Evolutionary conservation across 495 filamentous ascomycete species (phyloP), one percentile per base, ranked within the genome.

Genomic region (Xanthoparmelia taractica): DNA sequence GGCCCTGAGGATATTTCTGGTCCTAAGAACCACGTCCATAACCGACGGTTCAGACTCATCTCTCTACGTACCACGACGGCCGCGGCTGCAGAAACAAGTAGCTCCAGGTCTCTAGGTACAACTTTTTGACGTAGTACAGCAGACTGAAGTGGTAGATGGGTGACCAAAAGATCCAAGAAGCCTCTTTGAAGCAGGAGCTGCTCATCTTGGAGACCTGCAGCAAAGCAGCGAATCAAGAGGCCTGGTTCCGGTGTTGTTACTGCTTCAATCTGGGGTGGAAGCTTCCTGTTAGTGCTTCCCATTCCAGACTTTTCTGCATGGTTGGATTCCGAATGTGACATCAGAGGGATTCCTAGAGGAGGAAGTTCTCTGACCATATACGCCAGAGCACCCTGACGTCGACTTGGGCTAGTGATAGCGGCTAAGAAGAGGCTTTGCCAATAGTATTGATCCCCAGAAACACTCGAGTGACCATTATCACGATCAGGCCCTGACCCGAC

Each of bases 341-440:
- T 41, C 0, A 11, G 23, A 13, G 29, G 12, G 33, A 73, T 69
- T 10, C 78, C 89, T 34, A 97, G 76, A 65, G 81, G 88, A 17
- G 94, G 94, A 17, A 99, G 79, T 67, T 84, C 85, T 60, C 91
- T 87, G 33, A 82, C 77, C 52, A 99, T 76, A 73, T 90, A 97
- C 33, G 93, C 89, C 61, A 99, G 76, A 27, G 91, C 90, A 33
- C 94, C 94, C 66, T 88, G 86, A 52, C 94, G 84, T 64, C 95
- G 81, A 47, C 84, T 88, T 33, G 88, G 79, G 69, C 90, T 92
- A 8, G 93, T 96, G 41, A 99, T 96, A 0, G 90, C 85, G 18
- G 92, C 91, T 43, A 97, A 79, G 67, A 99, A 96, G 66, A 99
- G 88, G 73, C 90, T 96, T 77, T 99, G 94, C 94, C 94, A 99